phyloP scores from a whole-genome alignment of 805 yeast genomes.

The Komagataella phaffii region DNA sequence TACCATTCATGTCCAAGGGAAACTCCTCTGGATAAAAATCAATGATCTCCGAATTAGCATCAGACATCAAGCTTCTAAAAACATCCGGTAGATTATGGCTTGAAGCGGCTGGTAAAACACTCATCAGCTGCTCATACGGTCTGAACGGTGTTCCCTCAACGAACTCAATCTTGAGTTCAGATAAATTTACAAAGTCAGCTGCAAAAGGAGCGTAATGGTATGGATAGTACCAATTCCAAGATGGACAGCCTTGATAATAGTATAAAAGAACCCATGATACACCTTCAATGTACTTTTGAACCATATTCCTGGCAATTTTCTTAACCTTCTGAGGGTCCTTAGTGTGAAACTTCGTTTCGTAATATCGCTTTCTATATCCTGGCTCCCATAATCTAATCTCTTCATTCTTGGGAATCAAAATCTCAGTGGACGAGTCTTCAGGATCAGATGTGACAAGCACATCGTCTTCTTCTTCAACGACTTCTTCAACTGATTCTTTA shows the following conservation, averaged over 20 bases:
- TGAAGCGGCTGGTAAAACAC: conserved; percentile 90
- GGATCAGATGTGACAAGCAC: conserved; percentile 14
- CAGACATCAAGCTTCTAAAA: conserved; percentile 72
- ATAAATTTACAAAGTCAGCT: conserved; percentile 55
- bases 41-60: conserved; percentile 66
- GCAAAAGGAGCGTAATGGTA: conserved; percentile 98
- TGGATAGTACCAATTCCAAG: conserved; percentile 98
- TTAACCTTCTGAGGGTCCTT: conserved; percentile 39
- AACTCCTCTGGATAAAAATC: conserved; percentile 88
- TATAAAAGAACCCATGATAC: conserved; percentile 92
- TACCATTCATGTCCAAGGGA: conserved; percentile 90
- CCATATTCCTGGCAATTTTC: conserved; percentile 43
- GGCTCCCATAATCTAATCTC: conserved; percentile 69
- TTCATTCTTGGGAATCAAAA: conserved; percentile 30
- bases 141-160: conserved; percentile 63
- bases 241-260: conserved; percentile 95
- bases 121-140: conserved; percentile 91
- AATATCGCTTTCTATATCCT: conserved; percentile 78
- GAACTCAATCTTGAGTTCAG: conserved; percentile 41
- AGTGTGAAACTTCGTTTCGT: conserved; percentile 57
- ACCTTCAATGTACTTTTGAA: conserved; percentile 75
- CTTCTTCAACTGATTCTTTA: conserved; percentile 10
- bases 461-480: conserved; percentile 7
- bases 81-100: conserved; percentile 75
- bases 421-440: conserved; percentile 19